Evolutionary conservation across 305 asterid genomes (phyloP).

Genomic region (Plantago coronopus): DNA sequence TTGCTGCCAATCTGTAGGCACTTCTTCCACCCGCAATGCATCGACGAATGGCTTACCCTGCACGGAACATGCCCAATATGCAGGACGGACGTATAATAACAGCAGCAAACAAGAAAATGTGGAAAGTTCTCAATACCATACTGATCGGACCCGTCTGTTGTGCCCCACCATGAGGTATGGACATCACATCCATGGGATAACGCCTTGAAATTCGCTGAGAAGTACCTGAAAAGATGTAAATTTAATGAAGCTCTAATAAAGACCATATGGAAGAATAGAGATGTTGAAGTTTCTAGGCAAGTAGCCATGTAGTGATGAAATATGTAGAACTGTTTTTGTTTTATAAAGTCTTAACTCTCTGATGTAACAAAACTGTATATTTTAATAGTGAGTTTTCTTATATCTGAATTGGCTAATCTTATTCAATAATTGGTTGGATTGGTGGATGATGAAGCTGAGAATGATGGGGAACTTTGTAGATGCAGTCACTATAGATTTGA

Average conservation of each 20-base stretch:
- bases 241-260: neutral
- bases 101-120: neutral
- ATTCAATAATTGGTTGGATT: too few relatives aligned
- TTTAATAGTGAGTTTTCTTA: neutral
- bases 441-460: too few relatives aligned
- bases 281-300: slow-evolving; percentile 7
- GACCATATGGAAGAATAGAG: slow-evolving; percentile 3
- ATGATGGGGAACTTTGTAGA: too few relatives aligned
- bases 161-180: slow-evolving; percentile 1
- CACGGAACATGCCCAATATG: slow-evolving; percentile 79
- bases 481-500: too few relatives aligned
- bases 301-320: neutral
- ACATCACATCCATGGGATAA: neutral
- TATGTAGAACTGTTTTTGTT: neutral
- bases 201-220: neutral
- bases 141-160: neutral
- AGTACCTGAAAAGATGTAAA: neutral
- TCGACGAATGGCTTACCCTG: slow-evolving; percentile 75
- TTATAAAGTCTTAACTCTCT: neutral
- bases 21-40: slow-evolving; percentile 61
- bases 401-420: neutral
- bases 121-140: neutral
- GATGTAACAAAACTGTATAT: neutral
- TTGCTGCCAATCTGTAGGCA: slow-evolving; percentile 64
- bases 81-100: slow-evolving; percentile 47